phyloP scores from a whole-genome alignment of 2,329 filamentous ascomycete species.

The Fusarium bulbicola region DNA sequence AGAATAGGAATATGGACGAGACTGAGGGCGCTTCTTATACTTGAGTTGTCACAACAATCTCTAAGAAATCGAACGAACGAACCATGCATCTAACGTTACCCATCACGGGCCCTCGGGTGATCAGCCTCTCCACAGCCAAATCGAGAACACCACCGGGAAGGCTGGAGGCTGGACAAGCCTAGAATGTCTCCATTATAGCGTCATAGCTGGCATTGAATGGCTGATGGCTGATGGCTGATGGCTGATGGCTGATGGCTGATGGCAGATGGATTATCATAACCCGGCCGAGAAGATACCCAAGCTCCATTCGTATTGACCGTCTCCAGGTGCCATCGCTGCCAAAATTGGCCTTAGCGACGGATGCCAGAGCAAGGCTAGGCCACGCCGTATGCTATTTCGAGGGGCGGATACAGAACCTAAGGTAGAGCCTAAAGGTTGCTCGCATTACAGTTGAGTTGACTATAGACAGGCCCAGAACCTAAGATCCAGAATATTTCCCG shows the following conservation, averaged over 20 bases:
- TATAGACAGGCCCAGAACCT: constrained; percentile 17
- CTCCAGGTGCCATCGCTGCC: background rate
- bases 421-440: background rate
- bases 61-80: constrained; percentile 26
- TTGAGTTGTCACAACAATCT: constrained; percentile 6
- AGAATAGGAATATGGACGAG: constrained; percentile 13
- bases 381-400: constrained; percentile 30
- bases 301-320: background rate
- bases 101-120: constrained; percentile 32
- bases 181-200: constrained; percentile 16
- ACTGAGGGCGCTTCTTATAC: constrained; percentile 36
- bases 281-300: background rate
- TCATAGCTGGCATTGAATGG: constrained; percentile 19
- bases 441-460: background rate
- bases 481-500: constrained; percentile 29
- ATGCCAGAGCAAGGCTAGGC: constrained; percentile 15
- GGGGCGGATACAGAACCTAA: constrained; percentile 11
- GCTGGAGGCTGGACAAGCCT: constrained; percentile 25
- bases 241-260: too few species aligned
- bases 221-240: background rate
- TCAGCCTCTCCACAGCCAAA: constrained; percentile 32
- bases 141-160: constrained; percentile 12
- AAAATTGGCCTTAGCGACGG: background rate
- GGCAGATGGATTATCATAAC: background rate
- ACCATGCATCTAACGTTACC: constrained; percentile 20